Base-by-base conservation (phyloP, 192 early-diverging fungal species). In the Entomortierella beljakovae region DNA sequence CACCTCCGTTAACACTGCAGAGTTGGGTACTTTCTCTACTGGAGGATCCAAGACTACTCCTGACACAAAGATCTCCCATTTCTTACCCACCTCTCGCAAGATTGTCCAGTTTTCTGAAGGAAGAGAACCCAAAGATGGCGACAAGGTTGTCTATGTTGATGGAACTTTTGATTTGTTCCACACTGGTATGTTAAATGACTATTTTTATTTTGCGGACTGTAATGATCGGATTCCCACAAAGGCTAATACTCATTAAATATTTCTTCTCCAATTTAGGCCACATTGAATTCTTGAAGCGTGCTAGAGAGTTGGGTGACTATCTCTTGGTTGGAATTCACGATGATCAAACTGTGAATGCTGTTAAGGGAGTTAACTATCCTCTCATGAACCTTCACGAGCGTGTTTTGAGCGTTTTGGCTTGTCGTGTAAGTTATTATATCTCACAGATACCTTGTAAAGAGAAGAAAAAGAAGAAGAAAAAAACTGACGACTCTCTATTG, bases 101-200 rank as follows among this genome's bases (percentile, higher is more conserved):
- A 92, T 98, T 72, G 91, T 94, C 35, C 96, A 97, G 72, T 99
- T 99, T 71, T 94, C 95, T 26, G 90, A 94, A 58, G 91, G 90
- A 29, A 81, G 84, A 37, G 92, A 95, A 70, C 94, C 95, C 16
- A 84, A 87, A 70, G 71, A 89, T 0, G 86, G 83, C 25, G 96
- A 97, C 76, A 90, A 87, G 61, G 89, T 97, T 20, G 90, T 98
- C 28, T 98, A 98, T 80, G 95, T 98, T 13, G 95, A 98, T 70
- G 97, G 97, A 23, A 94, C 94, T 16, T 98, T 97, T 84, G 97
- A 98, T 68, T 80, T 98, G 65, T 98, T 98, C 89, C 97, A 97
- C 75, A 85, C 90, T 29, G 92, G 92, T 43, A 65, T 34, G 68
- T 28, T 18, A 32, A 22, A 28, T n/a, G 6, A 29, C 42, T 18